These are phyloP conservation scores for Aspergillus nidulans DNA, from an alignment of 495 filamentous ascomycete species.

Conservation along the genomic window DNA sequence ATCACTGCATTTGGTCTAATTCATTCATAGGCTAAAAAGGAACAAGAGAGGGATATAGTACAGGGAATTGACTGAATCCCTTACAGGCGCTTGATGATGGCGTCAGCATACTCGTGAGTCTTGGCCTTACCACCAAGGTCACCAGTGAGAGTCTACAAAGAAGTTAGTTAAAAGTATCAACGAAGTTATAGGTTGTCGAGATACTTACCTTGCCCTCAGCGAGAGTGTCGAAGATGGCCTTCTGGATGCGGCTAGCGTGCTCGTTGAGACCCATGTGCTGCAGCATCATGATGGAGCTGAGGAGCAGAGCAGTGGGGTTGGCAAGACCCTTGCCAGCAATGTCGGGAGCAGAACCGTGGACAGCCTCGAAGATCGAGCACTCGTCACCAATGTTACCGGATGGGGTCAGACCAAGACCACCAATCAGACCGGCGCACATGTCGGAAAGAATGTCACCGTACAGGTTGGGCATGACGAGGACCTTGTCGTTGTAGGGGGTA, in stretches of 20 bases:
- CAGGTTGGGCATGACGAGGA: slow-evolving; percentile 98
- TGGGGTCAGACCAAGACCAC: slow-evolving; percentile 92
- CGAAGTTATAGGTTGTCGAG: not conserved
- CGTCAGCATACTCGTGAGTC: slow-evolving; percentile 84
- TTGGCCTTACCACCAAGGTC: slow-evolving; percentile 93
- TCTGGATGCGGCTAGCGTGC: slow-evolving; percentile 84
- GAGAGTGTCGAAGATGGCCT: slow-evolving; percentile 87
- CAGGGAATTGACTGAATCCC: slow-evolving; percentile 29
- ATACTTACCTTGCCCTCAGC: slow-evolving; percentile 80
- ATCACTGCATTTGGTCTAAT: slow-evolving; percentile 42
- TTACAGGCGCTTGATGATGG: slow-evolving; percentile 85
- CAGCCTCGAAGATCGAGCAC: slow-evolving; percentile 99
- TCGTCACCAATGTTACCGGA: slow-evolving; percentile 98
- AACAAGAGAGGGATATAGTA: slow-evolving; percentile 38
- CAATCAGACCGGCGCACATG: slow-evolving; percentile 98
- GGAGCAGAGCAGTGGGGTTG: slow-evolving; percentile 89
- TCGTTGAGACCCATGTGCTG: slow-evolving; percentile 91
- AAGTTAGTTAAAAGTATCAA: slow-evolving; percentile 18
- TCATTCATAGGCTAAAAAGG: slow-evolving; percentile 40
- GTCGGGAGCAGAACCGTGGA: slow-evolving; percentile 96
- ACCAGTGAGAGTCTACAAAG: slow-evolving; percentile 67
- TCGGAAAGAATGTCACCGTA: slow-evolving; percentile 99
- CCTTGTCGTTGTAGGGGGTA: slow-evolving; percentile 95
- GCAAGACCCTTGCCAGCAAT: slow-evolving; percentile 94
- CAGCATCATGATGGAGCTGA: slow-evolving; percentile 97